phyloP scores from a whole-genome alignment of 371 early-diverging fungal species.

The Haplosporangium sp. region DNA sequence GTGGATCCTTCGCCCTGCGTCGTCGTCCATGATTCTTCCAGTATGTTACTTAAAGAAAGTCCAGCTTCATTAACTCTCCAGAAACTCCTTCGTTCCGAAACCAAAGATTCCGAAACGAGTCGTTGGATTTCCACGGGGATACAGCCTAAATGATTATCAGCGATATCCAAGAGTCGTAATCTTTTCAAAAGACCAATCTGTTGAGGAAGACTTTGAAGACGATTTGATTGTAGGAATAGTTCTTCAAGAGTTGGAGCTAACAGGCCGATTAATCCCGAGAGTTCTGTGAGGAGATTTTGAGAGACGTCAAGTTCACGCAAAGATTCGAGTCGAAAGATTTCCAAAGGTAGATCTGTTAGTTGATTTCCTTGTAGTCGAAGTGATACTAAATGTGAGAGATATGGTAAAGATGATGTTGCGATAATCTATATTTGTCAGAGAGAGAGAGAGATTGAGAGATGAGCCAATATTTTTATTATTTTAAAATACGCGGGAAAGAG shows the following conservation, averaged over 20 bases:
- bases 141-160: conserved; percentile 69
- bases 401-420: conserved; percentile 34
- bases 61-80: conserved; percentile 26
- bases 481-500: neutral
- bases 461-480: neutral
- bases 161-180: conserved; percentile 70
- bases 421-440: conserved; percentile 23
- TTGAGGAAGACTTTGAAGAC: conserved; percentile 64
- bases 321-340: conserved; percentile 61
- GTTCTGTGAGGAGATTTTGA: conserved; percentile 61
- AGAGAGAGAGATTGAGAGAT: neutral
- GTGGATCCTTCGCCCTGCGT: conserved; percentile 8
- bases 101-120: conserved; percentile 39
- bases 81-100: conserved; percentile 14
- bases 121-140: conserved; percentile 64
- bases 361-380: conserved; percentile 60
- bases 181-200: conserved; percentile 60
- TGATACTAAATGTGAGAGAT: conserved; percentile 42
- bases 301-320: conserved; percentile 70
- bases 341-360: conserved; percentile 60
- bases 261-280: conserved; percentile 62
- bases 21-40: neutral
- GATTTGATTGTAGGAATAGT: conserved; percentile 69
- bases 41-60: neutral
- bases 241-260: conserved; percentile 53